phyloP scores from a whole-genome alignment of 1,284 basidiomycete genomes.

The Heterobasidion irregulare region DNA sequence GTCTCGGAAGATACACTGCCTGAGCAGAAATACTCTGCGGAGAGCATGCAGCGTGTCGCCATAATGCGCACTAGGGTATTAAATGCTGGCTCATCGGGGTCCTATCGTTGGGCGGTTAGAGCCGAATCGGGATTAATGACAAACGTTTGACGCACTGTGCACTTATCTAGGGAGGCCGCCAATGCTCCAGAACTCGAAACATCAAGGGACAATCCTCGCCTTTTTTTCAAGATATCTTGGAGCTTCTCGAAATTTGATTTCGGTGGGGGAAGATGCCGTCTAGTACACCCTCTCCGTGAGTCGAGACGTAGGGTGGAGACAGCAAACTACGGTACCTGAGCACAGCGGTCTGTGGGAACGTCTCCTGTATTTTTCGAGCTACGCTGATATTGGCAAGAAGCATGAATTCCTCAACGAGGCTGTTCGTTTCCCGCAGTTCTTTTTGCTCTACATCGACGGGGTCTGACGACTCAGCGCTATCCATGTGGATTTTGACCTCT shows the following conservation, averaged over 20 bases:
- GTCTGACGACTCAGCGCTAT: constrained; percentile 87
- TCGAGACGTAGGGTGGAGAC: not conserved
- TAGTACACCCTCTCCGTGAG: constrained; percentile 19
- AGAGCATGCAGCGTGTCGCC: constrained; percentile 98
- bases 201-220: constrained; percentile 81
- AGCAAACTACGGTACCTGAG: constrained; percentile 49
- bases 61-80: constrained; percentile 98
- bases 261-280: constrained; percentile 92
- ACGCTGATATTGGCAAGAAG: constrained; percentile 95
- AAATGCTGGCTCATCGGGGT: constrained; percentile 79
- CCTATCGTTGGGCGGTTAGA: constrained; percentile 33
- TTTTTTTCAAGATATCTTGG: constrained; percentile 87
- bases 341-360: constrained; percentile 94
- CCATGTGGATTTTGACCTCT: constrained; percentile 95
- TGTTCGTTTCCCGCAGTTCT: constrained; percentile 89
- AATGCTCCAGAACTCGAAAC: constrained; percentile 89
- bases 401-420: constrained; percentile 99
- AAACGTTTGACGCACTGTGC: constrained; percentile 51
- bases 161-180: constrained; percentile 86
- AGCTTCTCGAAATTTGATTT: constrained; percentile 93
- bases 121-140: not conserved
- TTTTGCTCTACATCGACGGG: constrained; percentile 99
- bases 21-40: constrained; percentile 97
- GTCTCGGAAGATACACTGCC: constrained; percentile 90
- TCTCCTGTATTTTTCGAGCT: constrained; percentile 86